These are phyloP conservation scores for Alternaria gansuensis DNA, from an alignment of 2,329 filamentous ascomycete species.

Conservation along the genomic window DNA sequence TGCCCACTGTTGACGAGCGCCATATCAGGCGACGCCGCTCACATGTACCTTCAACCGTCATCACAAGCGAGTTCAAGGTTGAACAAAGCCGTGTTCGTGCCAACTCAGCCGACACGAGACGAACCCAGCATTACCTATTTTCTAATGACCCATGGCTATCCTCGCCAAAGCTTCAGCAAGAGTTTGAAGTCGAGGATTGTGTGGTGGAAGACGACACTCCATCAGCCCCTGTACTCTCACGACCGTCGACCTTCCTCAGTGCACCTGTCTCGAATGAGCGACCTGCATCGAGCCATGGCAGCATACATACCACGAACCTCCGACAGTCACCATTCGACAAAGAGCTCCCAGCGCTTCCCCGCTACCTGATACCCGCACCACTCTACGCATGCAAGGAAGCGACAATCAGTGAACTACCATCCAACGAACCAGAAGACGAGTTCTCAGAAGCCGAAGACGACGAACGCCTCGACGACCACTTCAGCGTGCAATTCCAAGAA, in stretches of 20 bases:
- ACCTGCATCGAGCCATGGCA: constrained; percentile 44
- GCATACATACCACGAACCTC: constrained; percentile 24
- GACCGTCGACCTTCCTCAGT: constrained; percentile 28
- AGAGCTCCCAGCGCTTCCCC: constrained; percentile 44
- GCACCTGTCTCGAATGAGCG: constrained; percentile 30
- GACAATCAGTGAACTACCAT: constrained; percentile 19
- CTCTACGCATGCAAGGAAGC: constrained; percentile 37
- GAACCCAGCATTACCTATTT: constrained; percentile 38
- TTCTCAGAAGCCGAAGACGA: constrained; percentile 29
- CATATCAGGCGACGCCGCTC: constrained; percentile 35
- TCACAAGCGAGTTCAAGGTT: constrained; percentile 26
- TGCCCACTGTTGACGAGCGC: constrained; percentile 18
- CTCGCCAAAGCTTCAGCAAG: constrained; percentile 34
- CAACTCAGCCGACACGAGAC: constrained; percentile 44
- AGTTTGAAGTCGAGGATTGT: constrained; percentile 23
- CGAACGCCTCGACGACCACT: constrained; percentile 22
- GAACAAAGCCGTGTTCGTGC: constrained; percentile 36
- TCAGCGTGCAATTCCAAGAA: constrained; percentile 23
- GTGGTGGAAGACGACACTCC: constrained; percentile 27
- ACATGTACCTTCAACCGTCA: constrained; percentile 28
- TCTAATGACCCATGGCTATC: constrained; percentile 43
- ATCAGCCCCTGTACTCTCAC: constrained; percentile 35
- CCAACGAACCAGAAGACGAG: constrained; percentile 22
- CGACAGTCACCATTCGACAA: constrained; percentile 38
- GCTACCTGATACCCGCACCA: constrained; percentile 42